phyloP scores from a whole-genome alignment of 352 stramenopile species.

The Phytopythium boreale region DNA sequence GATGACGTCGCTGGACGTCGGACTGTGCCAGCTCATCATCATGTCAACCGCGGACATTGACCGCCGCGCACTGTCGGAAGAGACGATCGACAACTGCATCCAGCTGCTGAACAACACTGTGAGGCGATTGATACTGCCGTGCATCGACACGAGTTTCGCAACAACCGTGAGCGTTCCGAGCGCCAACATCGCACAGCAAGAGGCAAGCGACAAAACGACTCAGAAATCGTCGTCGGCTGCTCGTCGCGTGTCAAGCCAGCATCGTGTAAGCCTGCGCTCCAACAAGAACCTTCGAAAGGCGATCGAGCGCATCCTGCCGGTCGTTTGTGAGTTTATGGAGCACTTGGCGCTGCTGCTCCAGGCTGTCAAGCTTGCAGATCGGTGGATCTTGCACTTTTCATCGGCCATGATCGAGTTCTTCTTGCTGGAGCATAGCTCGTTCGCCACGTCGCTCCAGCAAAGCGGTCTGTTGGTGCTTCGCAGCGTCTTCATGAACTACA shows the following conservation, averaged over 20 bases:
- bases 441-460: slow-evolving; percentile 61
- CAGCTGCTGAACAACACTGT: slow-evolving; percentile 59
- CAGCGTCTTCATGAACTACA: slow-evolving; percentile 65
- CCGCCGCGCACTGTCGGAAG: slow-evolving; percentile 68
- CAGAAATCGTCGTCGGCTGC: slow-evolving; percentile 6
- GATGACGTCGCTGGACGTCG: slow-evolving; percentile 59
- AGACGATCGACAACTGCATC: slow-evolving; percentile 81
- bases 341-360: slow-evolving; percentile 52
- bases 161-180: slow-evolving; percentile 13
- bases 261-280: slow-evolving; percentile 37
- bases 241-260: slow-evolving; percentile 13
- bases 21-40: slow-evolving; percentile 68
- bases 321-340: slow-evolving; percentile 76
- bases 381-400: slow-evolving; percentile 72
- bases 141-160: slow-evolving; percentile 57
- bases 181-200: not conserved
- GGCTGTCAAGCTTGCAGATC: slow-evolving; percentile 71
- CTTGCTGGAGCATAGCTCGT: slow-evolving; percentile 56
- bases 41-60: slow-evolving; percentile 73
- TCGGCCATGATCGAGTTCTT: slow-evolving; percentile 69
- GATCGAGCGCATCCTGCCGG: slow-evolving; percentile 57
- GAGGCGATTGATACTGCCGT: slow-evolving; percentile 58
- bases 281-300: slow-evolving; percentile 50
- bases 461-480: slow-evolving; percentile 58
- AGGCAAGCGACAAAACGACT: not conserved